Conservation (phyloP, 768 basidiomycete species). For the Cystofilobasidium capitatum region DNA sequence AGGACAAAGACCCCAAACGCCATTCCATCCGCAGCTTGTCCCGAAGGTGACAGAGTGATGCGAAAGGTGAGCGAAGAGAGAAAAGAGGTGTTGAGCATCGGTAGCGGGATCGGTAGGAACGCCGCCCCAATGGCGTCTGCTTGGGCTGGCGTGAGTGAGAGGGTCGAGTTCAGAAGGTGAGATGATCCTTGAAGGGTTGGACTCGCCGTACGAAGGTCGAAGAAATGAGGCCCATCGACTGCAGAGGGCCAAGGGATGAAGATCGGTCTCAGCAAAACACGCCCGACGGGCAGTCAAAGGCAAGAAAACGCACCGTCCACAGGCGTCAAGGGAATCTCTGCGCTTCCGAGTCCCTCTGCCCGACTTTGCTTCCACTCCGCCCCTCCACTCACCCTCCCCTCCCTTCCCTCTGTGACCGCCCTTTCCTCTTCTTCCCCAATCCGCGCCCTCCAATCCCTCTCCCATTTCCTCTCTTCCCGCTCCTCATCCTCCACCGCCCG, state of each 20-base stretch:
- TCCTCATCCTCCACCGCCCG: not conserved
- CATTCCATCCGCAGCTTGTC: constrained; percentile 4
- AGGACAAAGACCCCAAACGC: constrained; percentile 5
- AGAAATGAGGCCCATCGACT: not conserved
- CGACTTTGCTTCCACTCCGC: constrained; percentile 11
- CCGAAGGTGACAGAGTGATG: not conserved
- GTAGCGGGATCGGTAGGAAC: not conserved
- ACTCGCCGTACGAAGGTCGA: not conserved
- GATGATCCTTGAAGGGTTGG: not conserved
- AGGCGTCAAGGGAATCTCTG: not conserved
- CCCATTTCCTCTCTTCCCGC: constrained; percentile 1
- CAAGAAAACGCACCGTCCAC: not conserved
- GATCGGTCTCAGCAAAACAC: not conserved
- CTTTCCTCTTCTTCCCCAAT: constrained; percentile 4
- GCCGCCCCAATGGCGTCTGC: constrained; percentile 1
- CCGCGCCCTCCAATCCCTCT: not conserved
- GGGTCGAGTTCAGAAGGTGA: not conserved
- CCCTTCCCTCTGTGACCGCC: not conserved
- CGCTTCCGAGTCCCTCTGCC: not conserved
- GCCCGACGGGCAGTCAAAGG: not conserved
- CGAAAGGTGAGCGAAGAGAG: constrained; percentile 1
- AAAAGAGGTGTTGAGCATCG: not conserved
- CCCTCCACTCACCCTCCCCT: constrained; percentile 15
- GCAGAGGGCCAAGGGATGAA: not conserved
- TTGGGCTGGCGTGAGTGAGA: not conserved